Percentiles rank a stretch among this genome's conserved stretches.
phyloP scores from a whole-genome alignment of 305 asterid genomes.

The Lippia alba region DNA sequence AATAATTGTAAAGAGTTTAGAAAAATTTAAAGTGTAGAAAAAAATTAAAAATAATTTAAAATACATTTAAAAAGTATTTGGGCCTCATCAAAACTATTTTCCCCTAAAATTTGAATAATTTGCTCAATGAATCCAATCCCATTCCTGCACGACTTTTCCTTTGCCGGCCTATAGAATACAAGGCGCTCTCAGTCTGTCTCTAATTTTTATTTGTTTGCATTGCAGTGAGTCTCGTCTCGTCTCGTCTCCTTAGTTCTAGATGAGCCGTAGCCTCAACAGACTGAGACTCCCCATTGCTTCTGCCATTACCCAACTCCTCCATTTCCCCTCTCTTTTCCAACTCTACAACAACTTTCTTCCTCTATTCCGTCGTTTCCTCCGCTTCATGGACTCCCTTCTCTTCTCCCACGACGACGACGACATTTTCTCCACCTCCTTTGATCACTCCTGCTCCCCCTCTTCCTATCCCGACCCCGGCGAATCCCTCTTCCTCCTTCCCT shows the following conservation, averaged over 20 bases:
- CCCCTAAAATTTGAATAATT: too few species aligned
- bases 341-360: conserved; percentile 32
- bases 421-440: conserved; percentile 41
- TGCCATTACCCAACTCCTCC: conserved; percentile 39
- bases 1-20: too few species aligned
- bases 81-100: too few species aligned
- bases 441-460: conserved; percentile 39
- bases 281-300: conserved; percentile 41
- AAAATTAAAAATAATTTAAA: too few species aligned
- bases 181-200: too few species aligned
- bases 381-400: conserved; percentile 51
- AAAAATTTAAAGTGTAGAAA: too few species aligned
- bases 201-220: too few species aligned
- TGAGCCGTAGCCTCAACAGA: conserved; percentile 46
- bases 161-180: too few species aligned
- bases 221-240: too few species aligned
- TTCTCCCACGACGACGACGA: conserved; percentile 40
- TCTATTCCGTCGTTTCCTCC: conserved; percentile 43
- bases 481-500: conserved; percentile 48
- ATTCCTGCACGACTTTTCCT: too few species aligned
- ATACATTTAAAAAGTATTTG: too few species aligned
- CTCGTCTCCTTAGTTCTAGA: conserved; percentile 35
- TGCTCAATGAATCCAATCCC: too few species aligned
- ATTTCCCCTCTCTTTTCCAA: conserved; percentile 31
- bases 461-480: conserved; percentile 52